phyloP scores from a whole-genome alignment of 225 moss, liverwort and hornwort species.

The Asterella californica region DNA sequence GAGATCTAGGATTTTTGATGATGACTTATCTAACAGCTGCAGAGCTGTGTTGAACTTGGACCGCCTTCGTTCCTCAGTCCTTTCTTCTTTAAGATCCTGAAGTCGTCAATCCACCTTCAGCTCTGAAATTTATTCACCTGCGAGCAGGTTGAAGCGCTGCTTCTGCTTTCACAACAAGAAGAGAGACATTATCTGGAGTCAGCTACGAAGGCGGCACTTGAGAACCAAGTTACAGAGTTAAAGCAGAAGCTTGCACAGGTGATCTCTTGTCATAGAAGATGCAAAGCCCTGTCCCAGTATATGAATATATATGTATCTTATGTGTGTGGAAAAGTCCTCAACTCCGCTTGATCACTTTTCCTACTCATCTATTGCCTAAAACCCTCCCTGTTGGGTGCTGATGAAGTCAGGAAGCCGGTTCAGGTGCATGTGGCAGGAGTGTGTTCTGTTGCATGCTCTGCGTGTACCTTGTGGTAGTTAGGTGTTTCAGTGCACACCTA shows the following conservation, averaged over 20 bases:
- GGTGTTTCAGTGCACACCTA: too few species aligned
- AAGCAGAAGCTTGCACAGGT: slow-evolving; percentile 86
- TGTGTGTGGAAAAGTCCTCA: too few species aligned
- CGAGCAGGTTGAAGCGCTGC: slow-evolving; percentile 73
- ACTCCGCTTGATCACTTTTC: too few species aligned
- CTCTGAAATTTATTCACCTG: background rate
- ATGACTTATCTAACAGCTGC: background rate
- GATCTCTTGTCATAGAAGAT: background rate
- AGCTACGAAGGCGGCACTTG: slow-evolving; percentile 71
- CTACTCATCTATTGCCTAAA: too few species aligned
- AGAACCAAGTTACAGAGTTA: slow-evolving; percentile 64
- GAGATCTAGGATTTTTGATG: background rate
- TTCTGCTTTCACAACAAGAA: slow-evolving; percentile 95
- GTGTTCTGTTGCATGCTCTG: too few species aligned
- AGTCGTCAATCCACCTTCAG: background rate
- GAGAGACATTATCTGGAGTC: slow-evolving; percentile 87
- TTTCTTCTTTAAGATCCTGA: too few species aligned
- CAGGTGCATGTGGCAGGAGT: too few species aligned
- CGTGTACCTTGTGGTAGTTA: too few species aligned
- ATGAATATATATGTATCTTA: too few species aligned
- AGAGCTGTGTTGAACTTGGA: background rate
- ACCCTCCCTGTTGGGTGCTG: too few species aligned
- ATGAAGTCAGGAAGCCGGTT: too few species aligned
- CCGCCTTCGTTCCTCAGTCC: too few species aligned
- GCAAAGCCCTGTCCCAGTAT: background rate